Evolutionary conservation across 768 basidiomycete species (phyloP).

Genomic region (Erythrobasidium yunnanense): DNA sequence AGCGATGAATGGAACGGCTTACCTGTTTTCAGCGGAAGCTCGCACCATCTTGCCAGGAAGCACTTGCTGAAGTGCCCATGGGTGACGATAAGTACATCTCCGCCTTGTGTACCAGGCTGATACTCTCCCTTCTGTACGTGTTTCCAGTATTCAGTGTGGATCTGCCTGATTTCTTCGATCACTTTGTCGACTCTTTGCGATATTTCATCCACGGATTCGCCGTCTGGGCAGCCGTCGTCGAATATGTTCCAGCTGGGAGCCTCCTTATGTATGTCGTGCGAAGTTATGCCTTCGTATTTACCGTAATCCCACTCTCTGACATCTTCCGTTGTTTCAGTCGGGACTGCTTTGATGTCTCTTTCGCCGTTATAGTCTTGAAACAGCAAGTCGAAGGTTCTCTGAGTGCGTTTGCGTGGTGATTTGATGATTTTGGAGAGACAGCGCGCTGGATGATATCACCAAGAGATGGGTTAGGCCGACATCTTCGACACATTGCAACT

Average conservation of each 20-base stretch:
- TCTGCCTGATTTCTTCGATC: conserved; percentile 3
- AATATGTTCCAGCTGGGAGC: conserved; percentile 22
- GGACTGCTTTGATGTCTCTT: neutral
- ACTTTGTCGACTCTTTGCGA: conserved; percentile 14
- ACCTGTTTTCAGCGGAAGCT: neutral
- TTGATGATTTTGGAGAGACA: conserved; percentile 22
- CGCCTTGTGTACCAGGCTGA: conserved; percentile 15
- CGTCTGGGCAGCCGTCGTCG: conserved; percentile 23
- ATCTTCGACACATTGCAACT: neutral
- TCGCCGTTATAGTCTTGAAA: neutral
- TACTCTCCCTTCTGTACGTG: neutral
- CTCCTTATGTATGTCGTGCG: conserved; percentile 12
- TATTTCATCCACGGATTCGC: conserved; percentile 23
- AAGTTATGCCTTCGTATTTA: conserved; percentile 22
- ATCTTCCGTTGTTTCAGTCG: conserved; percentile 16
- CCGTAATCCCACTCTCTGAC: conserved; percentile 27
- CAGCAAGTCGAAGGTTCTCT: conserved; percentile 17
- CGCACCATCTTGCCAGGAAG: conserved; percentile 19
- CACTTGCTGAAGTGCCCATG: conserved; percentile 26
- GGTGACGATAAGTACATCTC: conserved; percentile 24
- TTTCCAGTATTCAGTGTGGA: conserved; percentile 16
- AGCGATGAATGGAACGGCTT: no score
- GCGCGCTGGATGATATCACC: neutral
- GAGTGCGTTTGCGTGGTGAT: conserved; percentile 18
- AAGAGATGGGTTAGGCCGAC: neutral